Evolutionary conservation across 305 asterid genomes (phyloP).

Genomic region (Coffea humblotiana): DNA sequence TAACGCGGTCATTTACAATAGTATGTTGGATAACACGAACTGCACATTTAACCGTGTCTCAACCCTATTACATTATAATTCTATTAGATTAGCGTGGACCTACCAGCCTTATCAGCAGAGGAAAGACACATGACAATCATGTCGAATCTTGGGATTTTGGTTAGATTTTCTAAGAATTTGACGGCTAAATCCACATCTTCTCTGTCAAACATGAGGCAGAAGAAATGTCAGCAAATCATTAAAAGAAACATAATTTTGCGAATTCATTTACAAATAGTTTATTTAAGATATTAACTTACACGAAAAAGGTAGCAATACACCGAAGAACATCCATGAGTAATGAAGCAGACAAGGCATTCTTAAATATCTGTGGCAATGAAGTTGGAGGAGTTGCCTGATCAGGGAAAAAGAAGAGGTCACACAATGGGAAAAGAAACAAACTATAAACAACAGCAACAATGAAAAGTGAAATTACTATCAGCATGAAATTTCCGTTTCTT

Average conservation of each 20-base stretch:
- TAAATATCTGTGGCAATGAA: slow-evolving; percentile 67
- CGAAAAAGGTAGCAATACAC: slow-evolving; percentile 67
- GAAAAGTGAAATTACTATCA: neutral
- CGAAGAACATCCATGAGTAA: slow-evolving; percentile 63
- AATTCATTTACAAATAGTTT: neutral
- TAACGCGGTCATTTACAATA: neutral
- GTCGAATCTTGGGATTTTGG: slow-evolving; percentile 80
- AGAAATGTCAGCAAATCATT: neutral
- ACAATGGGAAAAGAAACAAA: neutral
- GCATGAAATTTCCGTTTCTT: neutral
- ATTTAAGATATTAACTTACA: slow-evolving; percentile 43
- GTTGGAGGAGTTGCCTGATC: slow-evolving; percentile 66
- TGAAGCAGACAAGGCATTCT: slow-evolving; percentile 74
- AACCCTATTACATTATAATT: neutral
- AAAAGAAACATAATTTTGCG: neutral
- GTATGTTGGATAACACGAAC: no score
- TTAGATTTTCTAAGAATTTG: slow-evolving; percentile 64
- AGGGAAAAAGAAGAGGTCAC: slow-evolving; percentile 11
- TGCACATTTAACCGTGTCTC: neutral
- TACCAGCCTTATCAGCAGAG: slow-evolving; percentile 75
- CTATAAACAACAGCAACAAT: neutral
- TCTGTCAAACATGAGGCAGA: slow-evolving; percentile 46
- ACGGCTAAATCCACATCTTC: slow-evolving; percentile 71
- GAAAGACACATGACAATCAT: slow-evolving; percentile 84
- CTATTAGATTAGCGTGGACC: slow-evolving; percentile 19